Evolutionary conservation across 164 flowering plant species (phyloP), one percentile per base, ranked within the genome.

Genomic region (Magnolia sinica): DNA sequence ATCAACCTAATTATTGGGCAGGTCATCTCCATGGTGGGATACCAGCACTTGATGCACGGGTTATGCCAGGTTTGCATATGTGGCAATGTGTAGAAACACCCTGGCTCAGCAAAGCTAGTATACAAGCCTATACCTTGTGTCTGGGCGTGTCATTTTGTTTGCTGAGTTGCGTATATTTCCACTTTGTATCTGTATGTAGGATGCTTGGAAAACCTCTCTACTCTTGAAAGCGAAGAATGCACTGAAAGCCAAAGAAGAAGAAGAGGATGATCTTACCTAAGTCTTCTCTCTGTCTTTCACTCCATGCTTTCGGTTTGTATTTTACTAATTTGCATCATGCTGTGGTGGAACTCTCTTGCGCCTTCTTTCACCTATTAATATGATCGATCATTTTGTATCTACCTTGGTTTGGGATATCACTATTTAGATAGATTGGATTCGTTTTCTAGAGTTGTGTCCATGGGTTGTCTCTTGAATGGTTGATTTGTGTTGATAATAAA

Each of bases 251-350:
- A 91, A 86, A 73, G 91, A 89, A 77, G 31, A 79, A 19, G 93
- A 90, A 82, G 92, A 90, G 75, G 94, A 92, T 77, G 91, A 91
- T 83, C 93, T 92, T 59, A 90, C 93, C 29, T 92, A 72, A 89
- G 58, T 19, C 61, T 14, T 67, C 27, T 16, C n/a, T 55, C 14
- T 11, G 7, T 51, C 19, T 51, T n/a, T 51, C 64, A 19, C 49
- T 72, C 16, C 19, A 8, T 8, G 37, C 64, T 72, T 29, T 70
- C 3, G 73, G 64, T 55, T 72, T 72, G 63, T 72, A 22, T 23
- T 52, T 37, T 37, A 72, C 51, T 72, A 72, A 22, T 8, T 52
- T 52, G 24, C 74, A 52, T 13, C 14, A 31, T 72, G 74, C 8
- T 55, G 29, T 50, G 63, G 31, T 23, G 52, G 61, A 20, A 13